A percentile compares a stretch with the other conserved stretches of the same genome.
Evolutionary conservation across 495 filamentous ascomycete species (phyloP).

Genomic region (Saxispiralis lemnorum): DNA sequence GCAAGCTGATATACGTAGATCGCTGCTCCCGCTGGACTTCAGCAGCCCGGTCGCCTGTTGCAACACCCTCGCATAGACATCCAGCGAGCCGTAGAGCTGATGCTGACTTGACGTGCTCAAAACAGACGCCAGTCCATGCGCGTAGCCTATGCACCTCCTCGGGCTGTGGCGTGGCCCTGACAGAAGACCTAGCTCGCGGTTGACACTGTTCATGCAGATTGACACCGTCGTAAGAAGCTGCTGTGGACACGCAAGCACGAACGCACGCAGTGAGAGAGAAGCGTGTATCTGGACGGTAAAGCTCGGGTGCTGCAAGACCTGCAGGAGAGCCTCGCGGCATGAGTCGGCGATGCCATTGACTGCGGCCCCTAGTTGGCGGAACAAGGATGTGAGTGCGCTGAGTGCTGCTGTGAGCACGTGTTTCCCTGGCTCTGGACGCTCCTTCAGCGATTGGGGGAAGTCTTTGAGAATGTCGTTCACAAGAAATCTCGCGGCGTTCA

Average conservation of each 20-base stretch:
- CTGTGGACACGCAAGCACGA: conserved; percentile 77
- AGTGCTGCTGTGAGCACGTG: conserved; percentile 63
- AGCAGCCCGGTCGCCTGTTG: conserved; percentile 80
- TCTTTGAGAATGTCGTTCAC: conserved; percentile 85
- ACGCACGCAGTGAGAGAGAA: conserved; percentile 65
- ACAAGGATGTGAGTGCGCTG: conserved; percentile 61
- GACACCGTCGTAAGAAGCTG: conserved; percentile 83
- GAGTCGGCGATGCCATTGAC: conserved; percentile 55
- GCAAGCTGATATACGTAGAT: conserved; percentile 76
- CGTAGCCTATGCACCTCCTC: conserved; percentile 74
- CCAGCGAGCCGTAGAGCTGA: conserved; percentile 84
- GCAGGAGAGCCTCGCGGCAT: conserved; percentile 72
- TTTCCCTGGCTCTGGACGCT: conserved; percentile 78
- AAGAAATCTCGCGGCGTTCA: conserved; percentile 60
- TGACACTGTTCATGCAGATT: conserved; percentile 90
- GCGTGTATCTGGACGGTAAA: conserved; percentile 88
- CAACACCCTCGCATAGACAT: conserved; percentile 81
- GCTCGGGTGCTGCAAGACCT: conserved; percentile 85
- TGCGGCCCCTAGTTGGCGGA: conserved; percentile 65
- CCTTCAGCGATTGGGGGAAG: conserved; percentile 82
- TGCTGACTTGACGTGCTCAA: conserved; percentile 75
- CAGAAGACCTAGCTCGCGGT: conserved; percentile 65
- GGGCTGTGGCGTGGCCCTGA: conserved; percentile 59
- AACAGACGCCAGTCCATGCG: conserved; percentile 81
- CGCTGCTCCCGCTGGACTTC: conserved; percentile 80